phyloP scores from a whole-genome alignment of 495 filamentous ascomycete species.

The Rhypophila decipiens region DNA sequence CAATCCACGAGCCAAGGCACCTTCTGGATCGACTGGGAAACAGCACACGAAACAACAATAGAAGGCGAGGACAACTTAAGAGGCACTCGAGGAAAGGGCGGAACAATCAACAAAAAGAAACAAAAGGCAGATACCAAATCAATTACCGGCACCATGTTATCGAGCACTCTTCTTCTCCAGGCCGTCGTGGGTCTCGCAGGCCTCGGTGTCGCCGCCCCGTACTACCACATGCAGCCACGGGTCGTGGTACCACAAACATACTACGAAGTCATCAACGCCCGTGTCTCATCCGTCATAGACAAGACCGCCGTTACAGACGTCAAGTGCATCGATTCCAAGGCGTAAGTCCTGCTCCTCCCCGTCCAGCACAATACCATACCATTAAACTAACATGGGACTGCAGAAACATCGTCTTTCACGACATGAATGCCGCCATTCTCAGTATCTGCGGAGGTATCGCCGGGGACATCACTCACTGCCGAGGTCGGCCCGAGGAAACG shows the following conservation, averaged over 20 bases:
- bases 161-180: slow-evolving; percentile 13
- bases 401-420: slow-evolving; percentile 46
- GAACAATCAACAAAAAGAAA: too few relatives aligned
- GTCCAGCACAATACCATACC: background rate
- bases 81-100: too few relatives aligned
- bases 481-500: slow-evolving; percentile 30
- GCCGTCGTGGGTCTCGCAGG: slow-evolving; percentile 6
- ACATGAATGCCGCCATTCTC: slow-evolving; percentile 48
- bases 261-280: slow-evolving; percentile 30
- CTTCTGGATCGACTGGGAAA: too few relatives aligned
- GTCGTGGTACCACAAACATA: slow-evolving; percentile 24
- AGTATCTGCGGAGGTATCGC: slow-evolving; percentile 48
- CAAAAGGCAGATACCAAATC: too few relatives aligned
- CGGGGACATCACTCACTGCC: slow-evolving; percentile 38
- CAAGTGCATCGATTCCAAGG: slow-evolving; percentile 27
- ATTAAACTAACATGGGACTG: background rate
- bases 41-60: too few relatives aligned
- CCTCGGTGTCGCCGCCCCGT: slow-evolving; percentile 12
- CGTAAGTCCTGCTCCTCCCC: slow-evolving; percentile 21
- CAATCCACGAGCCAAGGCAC: too few relatives aligned
- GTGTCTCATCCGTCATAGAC: slow-evolving; percentile 25
- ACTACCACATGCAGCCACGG: slow-evolving; percentile 13
- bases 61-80: too few relatives aligned
- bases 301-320: slow-evolving; percentile 27
- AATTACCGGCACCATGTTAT: slow-evolving; percentile 1